Percentiles rank a stretch among this genome's conserved stretches.
Evolutionary conservation across 75 land plant genomes (phyloP).

Genomic region (Gnetum montanum): DNA sequence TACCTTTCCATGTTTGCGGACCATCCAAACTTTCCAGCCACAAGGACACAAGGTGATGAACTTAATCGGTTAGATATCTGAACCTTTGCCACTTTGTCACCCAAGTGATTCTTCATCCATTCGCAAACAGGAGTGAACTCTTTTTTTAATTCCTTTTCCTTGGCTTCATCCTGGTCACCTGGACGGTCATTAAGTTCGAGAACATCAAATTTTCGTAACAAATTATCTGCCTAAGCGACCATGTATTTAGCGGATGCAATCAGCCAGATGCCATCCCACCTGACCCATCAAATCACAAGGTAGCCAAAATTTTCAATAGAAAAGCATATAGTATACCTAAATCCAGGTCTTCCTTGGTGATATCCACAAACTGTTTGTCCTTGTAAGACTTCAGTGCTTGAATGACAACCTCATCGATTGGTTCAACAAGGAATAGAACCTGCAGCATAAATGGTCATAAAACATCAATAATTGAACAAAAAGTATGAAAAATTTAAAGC

Average conservation of each 20-base stretch:
- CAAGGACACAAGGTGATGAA: constrained; percentile 94
- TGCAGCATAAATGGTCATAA: constrained; percentile 6
- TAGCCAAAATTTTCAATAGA: too few species aligned
- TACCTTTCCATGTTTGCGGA: constrained; percentile 99
- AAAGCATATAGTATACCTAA: too few species aligned
- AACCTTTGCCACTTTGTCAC: constrained; percentile 92
- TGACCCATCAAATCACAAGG: too few species aligned
- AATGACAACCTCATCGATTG: constrained; percentile 86
- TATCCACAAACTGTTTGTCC: constrained; percentile 90
- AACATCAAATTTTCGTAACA: too few species aligned
- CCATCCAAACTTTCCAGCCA: constrained; percentile 96
- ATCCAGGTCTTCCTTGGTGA: constrained; percentile 94
- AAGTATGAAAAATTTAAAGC: background rate
- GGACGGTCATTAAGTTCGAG: constrained; percentile 1
- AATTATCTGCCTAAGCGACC: too few species aligned
- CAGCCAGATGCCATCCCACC: too few species aligned
- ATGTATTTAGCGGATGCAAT: too few species aligned
- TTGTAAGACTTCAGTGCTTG: constrained; percentile 75
- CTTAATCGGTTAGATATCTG: constrained; percentile 78
- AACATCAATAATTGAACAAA: background rate
- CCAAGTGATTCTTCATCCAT: constrained; percentile 88
- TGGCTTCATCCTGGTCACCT: constrained; percentile 79
- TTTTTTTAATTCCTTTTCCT: constrained; percentile 70
- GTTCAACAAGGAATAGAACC: constrained; percentile 88
- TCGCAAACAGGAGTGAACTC: constrained; percentile 81